These are phyloP conservation scores for Camelina sativa DNA, from an alignment of 345 rosid genomes.

Conservation along the genomic window DNA sequence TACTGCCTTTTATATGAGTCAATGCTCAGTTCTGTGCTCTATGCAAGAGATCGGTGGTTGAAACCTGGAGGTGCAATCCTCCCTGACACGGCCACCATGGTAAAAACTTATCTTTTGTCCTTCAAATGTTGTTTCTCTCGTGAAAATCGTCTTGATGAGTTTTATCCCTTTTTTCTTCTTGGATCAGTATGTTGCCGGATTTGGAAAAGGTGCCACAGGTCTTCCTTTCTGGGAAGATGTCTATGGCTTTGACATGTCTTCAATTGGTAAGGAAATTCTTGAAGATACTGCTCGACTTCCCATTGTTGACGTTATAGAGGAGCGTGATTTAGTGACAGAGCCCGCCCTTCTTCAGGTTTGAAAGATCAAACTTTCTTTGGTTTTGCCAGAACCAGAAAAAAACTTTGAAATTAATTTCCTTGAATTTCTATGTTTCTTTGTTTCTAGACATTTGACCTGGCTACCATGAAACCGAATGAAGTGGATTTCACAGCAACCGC, in stretches of 20 bases:
- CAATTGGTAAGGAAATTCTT: constrained; percentile 73
- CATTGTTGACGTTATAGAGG: constrained; percentile 71
- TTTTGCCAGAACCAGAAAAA: neutral
- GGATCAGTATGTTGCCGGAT: constrained; percentile 82
- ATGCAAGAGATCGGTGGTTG: constrained; percentile 94
- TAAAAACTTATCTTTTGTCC: constrained; percentile 26
- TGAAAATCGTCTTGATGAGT: constrained; percentile 16
- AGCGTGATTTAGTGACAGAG: constrained; percentile 65
- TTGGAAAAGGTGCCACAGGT: constrained; percentile 90
- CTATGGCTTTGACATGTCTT: constrained; percentile 88
- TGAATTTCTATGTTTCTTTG: constrained; percentile 2
- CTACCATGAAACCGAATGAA: constrained; percentile 81
- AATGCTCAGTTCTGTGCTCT: constrained; percentile 92
- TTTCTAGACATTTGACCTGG: constrained; percentile 76
- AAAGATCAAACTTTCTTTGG: constrained; percentile 12
- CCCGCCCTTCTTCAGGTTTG: constrained; percentile 65
- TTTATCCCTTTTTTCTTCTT: constrained; percentile 21
- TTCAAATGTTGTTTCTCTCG: neutral
- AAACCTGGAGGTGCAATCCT: constrained; percentile 99
- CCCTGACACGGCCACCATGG: constrained; percentile 94
- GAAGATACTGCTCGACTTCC: constrained; percentile 74
- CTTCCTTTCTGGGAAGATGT: constrained; percentile 95
- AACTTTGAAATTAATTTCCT: neutral
- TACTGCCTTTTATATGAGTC: constrained; percentile 93
- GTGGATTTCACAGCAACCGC: constrained; percentile 87